Percentiles rank a stretch among this genome's conserved stretches.
phyloP scores from a whole-genome alignment of 768 basidiomycete genomes.

The Mycena haematopus region DNA sequence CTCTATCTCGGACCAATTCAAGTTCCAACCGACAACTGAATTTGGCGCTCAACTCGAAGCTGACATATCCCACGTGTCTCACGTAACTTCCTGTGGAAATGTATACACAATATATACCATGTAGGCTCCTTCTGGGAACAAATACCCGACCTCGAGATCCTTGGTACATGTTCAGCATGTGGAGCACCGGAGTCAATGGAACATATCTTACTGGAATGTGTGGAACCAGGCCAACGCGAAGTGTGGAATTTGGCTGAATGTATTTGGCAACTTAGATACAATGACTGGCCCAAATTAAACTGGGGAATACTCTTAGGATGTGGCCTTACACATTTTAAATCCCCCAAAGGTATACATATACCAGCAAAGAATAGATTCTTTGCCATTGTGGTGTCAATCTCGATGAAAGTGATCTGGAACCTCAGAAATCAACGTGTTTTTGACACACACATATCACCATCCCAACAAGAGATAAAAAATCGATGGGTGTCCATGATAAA shows the following conservation, averaged over 20 bases:
- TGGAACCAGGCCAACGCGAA: neutral
- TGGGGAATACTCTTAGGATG: neutral
- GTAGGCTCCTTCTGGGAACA: constrained; percentile 29
- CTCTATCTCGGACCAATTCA: neutral
- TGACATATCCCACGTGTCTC: neutral
- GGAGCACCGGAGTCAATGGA: constrained; percentile 18
- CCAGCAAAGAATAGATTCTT: neutral
- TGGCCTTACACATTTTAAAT: neutral
- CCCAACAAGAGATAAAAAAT: neutral
- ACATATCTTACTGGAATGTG: neutral
- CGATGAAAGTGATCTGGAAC: neutral
- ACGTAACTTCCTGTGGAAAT: constrained; percentile 19
- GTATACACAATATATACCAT: neutral
- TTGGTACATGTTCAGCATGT: constrained; percentile 25
- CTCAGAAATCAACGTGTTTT: neutral
- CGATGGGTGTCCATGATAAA: neutral
- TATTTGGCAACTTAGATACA: neutral
- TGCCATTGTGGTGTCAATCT: neutral
- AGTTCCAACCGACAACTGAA: constrained; percentile 1
- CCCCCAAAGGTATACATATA: neutral
- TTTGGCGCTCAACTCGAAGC: constrained; percentile 12
- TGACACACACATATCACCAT: neutral
- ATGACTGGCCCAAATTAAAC: neutral
- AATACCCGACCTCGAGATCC: constrained; percentile 18
- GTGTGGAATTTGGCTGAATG: neutral